Base-by-base conservation (phyloP, 208 protist genomes). In the Entamoeba invadens region DNA sequence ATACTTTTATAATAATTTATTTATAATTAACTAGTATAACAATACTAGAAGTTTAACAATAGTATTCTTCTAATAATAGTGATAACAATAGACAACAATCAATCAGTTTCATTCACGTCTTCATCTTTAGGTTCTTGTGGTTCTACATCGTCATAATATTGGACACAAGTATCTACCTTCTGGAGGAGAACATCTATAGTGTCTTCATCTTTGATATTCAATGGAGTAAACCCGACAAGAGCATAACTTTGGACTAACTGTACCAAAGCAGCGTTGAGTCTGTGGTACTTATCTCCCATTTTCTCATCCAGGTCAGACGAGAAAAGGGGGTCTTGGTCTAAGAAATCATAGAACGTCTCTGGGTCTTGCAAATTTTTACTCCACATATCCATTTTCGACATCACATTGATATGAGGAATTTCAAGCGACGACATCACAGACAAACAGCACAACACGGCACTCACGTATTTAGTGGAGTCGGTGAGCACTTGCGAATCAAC, bases 331-430 rank as follows among this genome's bases (percentile, higher is more conserved):
- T 45, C 38, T 72, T 50, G 10, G 2, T 93, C 92, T 38, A 72
- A 44, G 21, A 45, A 46, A 0, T 93, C 46, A 45, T 44, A n/a
- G 18, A 93, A 51, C 2, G 45, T 44, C 44, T 45, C 38, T 18
- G 38, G 35, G 46, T 93, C 45, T 21, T 42, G 25, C 12, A 38
- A 16, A 45, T 44, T 44, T 50, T 93, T 46, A 51, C n/a, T 44
- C 45, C 45, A 50, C n/a, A 97, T 92, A 94, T 99, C 98, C 95
- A 98, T 98, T 95, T 99, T 99, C 47, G 97, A 98, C 35, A 99
- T 96, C 47, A 99, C 96, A 95, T 99, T 99, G 2, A 99, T 94
- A 93, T 98, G 98, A n/a, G 98, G 98, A 72, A 98, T 94, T 94
- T 98, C 97, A 72, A 98, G 96, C 31, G 91, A 51, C 35, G 96